A percentile compares a stretch with the other conserved stretches of the same genome.
Evolutionary conservation across 306 rosid genomes (phyloP).

Genomic region (Clitoria ternatea): DNA sequence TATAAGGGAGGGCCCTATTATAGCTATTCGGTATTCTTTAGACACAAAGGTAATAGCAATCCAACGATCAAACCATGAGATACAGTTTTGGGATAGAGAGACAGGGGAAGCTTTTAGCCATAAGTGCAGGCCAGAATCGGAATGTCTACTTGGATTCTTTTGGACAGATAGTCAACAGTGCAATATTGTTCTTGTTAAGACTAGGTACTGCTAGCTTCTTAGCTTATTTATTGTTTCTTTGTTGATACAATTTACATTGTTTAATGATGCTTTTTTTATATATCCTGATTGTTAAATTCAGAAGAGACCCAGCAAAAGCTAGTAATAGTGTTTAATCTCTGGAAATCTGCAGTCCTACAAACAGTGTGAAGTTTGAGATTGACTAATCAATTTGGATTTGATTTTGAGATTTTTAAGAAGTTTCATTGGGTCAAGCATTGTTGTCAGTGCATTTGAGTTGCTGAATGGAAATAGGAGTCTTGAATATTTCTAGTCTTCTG

Average conservation of each 20-base stretch:
- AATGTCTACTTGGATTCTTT: constrained; percentile 86
- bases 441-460: neutral
- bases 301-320: constrained; percentile 15
- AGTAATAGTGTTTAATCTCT: neutral
- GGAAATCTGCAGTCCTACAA: neutral
- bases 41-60: constrained; percentile 75
- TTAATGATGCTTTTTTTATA: neutral
- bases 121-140: constrained; percentile 77
- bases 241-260: constrained; percentile 8
- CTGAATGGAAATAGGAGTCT: neutral
- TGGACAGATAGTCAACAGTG: constrained; percentile 91
- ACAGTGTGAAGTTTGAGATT: constrained; percentile 7
- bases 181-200: constrained; percentile 81
- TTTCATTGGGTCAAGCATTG: constrained; percentile 2
- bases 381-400: neutral
- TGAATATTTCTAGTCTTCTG: neutral
- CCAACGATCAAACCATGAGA: constrained; percentile 71
- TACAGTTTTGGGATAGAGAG: constrained; percentile 78
- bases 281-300: neutral
- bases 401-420: neutral
- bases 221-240: neutral
- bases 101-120: constrained; percentile 72
- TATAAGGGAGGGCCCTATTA: constrained; percentile 75
- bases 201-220: constrained; percentile 53
- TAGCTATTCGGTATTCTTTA: constrained; percentile 81